phyloP scores from a whole-genome alignment of 2,329 filamentous ascomycete species.

The Blumeria graminis region DNA sequence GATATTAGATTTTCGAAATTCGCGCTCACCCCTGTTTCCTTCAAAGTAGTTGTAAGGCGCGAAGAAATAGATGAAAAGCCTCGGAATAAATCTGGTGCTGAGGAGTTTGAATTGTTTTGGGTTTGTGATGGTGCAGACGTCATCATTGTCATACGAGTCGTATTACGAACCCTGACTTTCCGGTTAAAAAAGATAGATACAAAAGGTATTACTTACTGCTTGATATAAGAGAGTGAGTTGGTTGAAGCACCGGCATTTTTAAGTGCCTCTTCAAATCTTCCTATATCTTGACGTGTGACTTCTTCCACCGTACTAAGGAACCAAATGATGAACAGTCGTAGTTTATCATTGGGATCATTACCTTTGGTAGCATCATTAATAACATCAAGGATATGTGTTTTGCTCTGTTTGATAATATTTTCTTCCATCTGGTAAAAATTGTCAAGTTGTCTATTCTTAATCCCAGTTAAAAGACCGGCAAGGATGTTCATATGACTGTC shows the following conservation, averaged over 20 bases:
- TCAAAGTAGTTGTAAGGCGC: conserved; percentile 78
- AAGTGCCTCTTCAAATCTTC: conserved; percentile 66
- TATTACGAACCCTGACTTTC: conserved; percentile 49
- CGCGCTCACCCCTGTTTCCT: conserved; percentile 60
- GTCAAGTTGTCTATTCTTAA: conserved; percentile 86
- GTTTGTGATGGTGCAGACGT: conserved; percentile 47
- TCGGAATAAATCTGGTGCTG: conserved; percentile 62
- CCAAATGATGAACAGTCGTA: conserved; percentile 92
- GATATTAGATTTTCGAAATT: conserved; percentile 91
- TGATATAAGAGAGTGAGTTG: conserved; percentile 60
- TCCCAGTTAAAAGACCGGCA: conserved; percentile 49
- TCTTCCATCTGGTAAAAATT: conserved; percentile 94
- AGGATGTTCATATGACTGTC: conserved; percentile 99
- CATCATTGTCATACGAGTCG: conserved; percentile 96
- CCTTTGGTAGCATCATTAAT: conserved; percentile 66
- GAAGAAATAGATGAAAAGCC: conserved; percentile 83
- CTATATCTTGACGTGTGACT: conserved; percentile 57
- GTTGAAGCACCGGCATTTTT: conserved; percentile 52
- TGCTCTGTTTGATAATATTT: conserved; percentile 73
- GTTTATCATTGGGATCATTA: conserved; percentile 63
- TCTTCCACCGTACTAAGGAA: conserved; percentile 85
- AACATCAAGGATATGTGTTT: conserved; percentile 67
- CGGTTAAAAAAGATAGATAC: conserved; percentile 1
- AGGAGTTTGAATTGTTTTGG: conserved; percentile 26
- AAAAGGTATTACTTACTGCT: conserved; percentile 34